Evolutionary conservation across 139 green algal genomes (phyloP), one percentile per base, ranked within the genome.

Genomic region (Diplosphaera chodatii): DNA sequence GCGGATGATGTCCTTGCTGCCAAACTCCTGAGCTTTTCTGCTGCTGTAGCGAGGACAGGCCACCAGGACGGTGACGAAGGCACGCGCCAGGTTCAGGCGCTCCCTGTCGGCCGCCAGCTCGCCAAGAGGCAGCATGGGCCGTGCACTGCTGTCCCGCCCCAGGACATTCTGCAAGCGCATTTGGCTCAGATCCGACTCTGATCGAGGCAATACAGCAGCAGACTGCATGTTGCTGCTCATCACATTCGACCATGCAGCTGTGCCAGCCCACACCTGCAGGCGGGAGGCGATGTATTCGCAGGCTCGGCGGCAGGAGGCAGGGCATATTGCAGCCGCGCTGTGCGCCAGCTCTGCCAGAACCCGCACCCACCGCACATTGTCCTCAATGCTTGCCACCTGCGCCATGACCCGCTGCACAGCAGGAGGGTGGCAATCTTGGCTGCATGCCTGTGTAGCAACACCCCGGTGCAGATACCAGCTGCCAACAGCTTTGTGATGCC

Each of bases 291-390:
- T 63, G 63, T 87, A 78, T 25, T 72, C 55, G 48, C 84, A 83
- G 16, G 83, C 82, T 0, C 70, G 70, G 29, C 68, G 77, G 10
- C 82, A 80, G 27, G 81, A 78, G 21, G 64, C 55, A 1, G 83
- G 77, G 73, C 85, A 93, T 55, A 91, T 69, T 29, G 78, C 66
- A 23, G 71, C 72, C 25, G 77, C 85, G 32, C 69, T 69, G 21
- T 85, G 86, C 63, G 88, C 59, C 22, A 94, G 56, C 68, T 89
- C 88, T 21, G 72, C 82, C 33, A 96, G 40, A 30, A 82, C 81
- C 32, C 84, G 84, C 25, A 74, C 75, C 90, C 91, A 94, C 22
- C 89, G 76, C 34, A 82, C 66, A 28, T 65, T 31, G 55, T 89
- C 86, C 21, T 80, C 56, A 1, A 23, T 23, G 2, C 67, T 74